Percentiles rank a stretch among this genome's conserved stretches.
Evolutionary conservation across 2,329 filamentous ascomycete genomes (phyloP).

Genomic region (Aquanectria penicillioides): DNA sequence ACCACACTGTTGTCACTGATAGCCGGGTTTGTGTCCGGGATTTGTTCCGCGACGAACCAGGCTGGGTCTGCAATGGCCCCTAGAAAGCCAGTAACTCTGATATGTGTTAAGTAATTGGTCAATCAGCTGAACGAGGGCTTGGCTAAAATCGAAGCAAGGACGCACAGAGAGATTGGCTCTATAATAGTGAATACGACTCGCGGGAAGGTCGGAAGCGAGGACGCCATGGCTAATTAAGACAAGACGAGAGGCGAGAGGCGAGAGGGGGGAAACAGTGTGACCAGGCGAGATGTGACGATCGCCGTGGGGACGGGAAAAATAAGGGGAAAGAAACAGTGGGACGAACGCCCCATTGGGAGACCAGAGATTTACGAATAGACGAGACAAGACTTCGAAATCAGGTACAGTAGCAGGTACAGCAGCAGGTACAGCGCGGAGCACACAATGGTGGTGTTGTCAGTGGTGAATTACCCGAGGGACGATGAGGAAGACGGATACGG

Average conservation of each 20-base stretch:
- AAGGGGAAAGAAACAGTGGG: too few relatives aligned
- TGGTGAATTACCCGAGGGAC: background rate
- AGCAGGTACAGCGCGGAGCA: too few relatives aligned
- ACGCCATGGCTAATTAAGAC: constrained; percentile 58
- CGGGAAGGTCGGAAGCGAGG: constrained; percentile 71
- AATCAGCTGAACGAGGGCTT: too few relatives aligned
- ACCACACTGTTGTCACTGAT: constrained; percentile 60
- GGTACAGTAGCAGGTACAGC: too few relatives aligned
- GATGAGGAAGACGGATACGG: background rate
- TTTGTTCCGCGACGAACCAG: constrained; percentile 73
- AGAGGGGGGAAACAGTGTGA: background rate
- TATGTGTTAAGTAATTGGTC: too few relatives aligned
- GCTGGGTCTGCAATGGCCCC: constrained; percentile 65
- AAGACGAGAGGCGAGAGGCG: background rate
- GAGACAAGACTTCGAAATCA: too few relatives aligned
- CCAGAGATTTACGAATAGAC: background rate
- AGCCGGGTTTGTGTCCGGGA: constrained; percentile 51
- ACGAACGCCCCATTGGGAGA: too few relatives aligned
- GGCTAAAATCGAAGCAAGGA: too few relatives aligned
- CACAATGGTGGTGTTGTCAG: background rate
- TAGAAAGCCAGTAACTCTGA: constrained; percentile 68
- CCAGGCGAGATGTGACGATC: too few relatives aligned
- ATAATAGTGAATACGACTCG: constrained; percentile 73
- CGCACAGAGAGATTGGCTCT: constrained; percentile 75
- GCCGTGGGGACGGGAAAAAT: too few relatives aligned